A percentile compares a stretch with the other conserved stretches of the same genome.
These are phyloP conservation scores for Camptophora hylomeconis DNA, from an alignment of 2,329 filamentous ascomycete genomes.

Conservation along the genomic window DNA sequence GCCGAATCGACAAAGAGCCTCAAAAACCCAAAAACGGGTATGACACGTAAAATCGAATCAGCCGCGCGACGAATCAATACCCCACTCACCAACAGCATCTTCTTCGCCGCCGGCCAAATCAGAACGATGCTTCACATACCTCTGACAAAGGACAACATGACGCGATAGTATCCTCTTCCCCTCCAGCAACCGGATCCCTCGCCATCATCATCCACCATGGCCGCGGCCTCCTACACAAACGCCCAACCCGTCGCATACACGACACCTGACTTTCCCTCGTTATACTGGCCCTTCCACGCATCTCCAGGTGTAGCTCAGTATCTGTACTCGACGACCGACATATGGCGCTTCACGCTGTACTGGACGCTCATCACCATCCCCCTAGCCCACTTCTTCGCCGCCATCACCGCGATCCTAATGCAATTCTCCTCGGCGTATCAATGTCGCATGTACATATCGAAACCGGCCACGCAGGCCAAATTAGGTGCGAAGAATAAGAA, in stretches of 20 bases:
- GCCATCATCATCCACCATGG: no score
- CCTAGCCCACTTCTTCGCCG: conserved; percentile 60
- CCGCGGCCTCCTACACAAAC: no score
- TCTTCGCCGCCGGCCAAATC: no score
- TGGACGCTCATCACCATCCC: conserved; percentile 77
- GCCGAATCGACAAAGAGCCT: no score
- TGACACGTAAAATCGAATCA: no score
- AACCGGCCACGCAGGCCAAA: conserved; percentile 6
- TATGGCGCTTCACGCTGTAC: conserved; percentile 75
- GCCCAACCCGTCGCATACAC: conserved; percentile 45
- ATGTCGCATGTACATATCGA: conserved; percentile 8
- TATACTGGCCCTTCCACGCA: conserved; percentile 60
- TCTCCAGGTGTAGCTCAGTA: conserved; percentile 43
- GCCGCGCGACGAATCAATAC: no score
- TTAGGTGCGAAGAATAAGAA: conserved; percentile 15
- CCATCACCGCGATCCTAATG: conserved; percentile 57
- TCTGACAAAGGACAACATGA: no score
- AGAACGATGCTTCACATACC: no score
- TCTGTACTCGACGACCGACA: conserved; percentile 62
- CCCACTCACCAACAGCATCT: no score
- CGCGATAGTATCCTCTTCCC: no score
- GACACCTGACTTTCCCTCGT: conserved; percentile 63
- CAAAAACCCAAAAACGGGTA: no score
- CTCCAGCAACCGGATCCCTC: no score
- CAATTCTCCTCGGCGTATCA: conserved; percentile 30